Percentiles rank a stretch among this genome's conserved stretches.
These are phyloP conservation scores for Phyllosticta paracitricarpa DNA, from an alignment of 2,329 filamentous ascomycete genomes.

Conservation along the genomic window DNA sequence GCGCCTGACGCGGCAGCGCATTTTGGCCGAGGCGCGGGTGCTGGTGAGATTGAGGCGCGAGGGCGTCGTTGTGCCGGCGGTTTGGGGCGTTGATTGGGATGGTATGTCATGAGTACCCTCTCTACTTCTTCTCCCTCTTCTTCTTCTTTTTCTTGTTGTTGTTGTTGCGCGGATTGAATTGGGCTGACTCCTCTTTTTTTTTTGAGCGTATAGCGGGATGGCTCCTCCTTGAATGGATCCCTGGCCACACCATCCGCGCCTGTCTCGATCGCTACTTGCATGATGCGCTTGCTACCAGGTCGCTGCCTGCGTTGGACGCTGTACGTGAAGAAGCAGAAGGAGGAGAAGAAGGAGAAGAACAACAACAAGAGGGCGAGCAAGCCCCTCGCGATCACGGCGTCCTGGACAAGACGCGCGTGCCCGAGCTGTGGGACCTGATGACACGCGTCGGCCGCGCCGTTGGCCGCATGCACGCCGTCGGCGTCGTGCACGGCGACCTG, in stretches of 20 bases:
- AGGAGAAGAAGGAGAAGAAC: not conserved
- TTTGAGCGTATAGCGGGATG: conserved; percentile 1
- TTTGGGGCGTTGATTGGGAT: conserved; percentile 60
- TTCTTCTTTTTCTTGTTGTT: conserved; percentile 41
- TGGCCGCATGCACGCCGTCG: conserved; percentile 68
- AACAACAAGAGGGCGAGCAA: not conserved
- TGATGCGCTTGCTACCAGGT: not conserved
- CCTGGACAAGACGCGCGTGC: conserved; percentile 4
- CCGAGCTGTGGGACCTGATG: conserved; percentile 52
- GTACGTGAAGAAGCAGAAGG: not conserved
- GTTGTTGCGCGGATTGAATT: conserved; percentile 21
- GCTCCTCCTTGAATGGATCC: conserved; percentile 10
- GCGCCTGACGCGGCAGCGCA: conserved; percentile 74
- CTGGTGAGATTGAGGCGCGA: conserved; percentile 69
- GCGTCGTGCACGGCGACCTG: conserved; percentile 87
- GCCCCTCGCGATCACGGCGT: not conserved
- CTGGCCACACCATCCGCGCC: conserved; percentile 8
- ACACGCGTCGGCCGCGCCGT: conserved; percentile 59
- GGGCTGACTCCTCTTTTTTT: not conserved
- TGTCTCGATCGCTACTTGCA: conserved; percentile 10
- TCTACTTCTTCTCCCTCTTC: not conserved
- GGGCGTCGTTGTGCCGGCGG: conserved; percentile 70
- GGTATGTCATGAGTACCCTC: conserved; percentile 11
- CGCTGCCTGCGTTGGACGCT: not conserved
- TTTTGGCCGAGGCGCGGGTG: conserved; percentile 81